phyloP scores from a whole-genome alignment of 345 rosid species.

The Salix exigua region DNA sequence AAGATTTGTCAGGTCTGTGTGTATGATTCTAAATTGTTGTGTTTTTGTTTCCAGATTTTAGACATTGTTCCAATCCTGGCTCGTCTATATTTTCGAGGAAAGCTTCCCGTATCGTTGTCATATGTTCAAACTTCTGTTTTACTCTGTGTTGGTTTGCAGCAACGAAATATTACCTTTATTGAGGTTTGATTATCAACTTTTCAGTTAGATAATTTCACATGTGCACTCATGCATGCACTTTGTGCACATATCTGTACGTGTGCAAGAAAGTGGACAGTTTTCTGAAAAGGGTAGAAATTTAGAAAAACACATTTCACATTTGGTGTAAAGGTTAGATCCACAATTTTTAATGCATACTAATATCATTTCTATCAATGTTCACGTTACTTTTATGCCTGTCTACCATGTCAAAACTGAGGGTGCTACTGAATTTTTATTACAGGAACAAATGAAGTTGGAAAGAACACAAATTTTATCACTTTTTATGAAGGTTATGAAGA shows the following conservation, averaged over 20 bases:
- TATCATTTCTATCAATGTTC: background rate
- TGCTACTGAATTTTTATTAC: slow-evolving; percentile 26
- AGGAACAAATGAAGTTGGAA: slow-evolving; percentile 83
- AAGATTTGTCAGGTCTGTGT: background rate
- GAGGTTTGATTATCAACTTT: slow-evolving; percentile 50
- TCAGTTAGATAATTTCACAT: background rate
- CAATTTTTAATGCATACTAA: background rate
- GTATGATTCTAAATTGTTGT: background rate
- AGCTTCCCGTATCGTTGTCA: slow-evolving; percentile 70
- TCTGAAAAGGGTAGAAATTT: background rate
- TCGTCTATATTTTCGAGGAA: slow-evolving; percentile 67
- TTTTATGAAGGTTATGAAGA: slow-evolving; percentile 71
- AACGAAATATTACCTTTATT: slow-evolving; percentile 49
- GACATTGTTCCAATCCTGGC: slow-evolving; percentile 69
- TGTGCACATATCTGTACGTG: no score
- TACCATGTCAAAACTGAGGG: background rate
- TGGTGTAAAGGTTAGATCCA: background rate
- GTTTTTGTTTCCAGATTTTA: slow-evolving; percentile 44
- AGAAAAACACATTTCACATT: background rate
- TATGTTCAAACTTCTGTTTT: slow-evolving; percentile 80
- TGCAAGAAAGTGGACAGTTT: background rate
- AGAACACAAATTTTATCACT: slow-evolving; percentile 62
- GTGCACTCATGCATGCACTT: background rate
- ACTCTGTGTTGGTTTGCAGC: slow-evolving; percentile 83
- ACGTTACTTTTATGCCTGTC: background rate